phyloP scores from a whole-genome alignment of 345 rosid species.

The Linum usitatissimum region DNA sequence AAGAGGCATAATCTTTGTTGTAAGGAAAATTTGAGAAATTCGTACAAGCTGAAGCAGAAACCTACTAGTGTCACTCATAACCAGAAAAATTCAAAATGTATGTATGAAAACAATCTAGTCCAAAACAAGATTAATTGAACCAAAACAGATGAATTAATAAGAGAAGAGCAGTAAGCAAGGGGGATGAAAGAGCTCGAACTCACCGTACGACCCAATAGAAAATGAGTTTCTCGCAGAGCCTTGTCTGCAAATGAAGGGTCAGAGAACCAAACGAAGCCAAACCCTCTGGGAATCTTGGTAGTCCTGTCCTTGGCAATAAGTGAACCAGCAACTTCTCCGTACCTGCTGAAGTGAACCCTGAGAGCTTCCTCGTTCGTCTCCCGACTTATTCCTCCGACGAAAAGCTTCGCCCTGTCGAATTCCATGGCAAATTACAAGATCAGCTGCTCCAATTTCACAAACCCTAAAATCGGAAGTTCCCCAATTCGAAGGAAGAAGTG shows the following conservation, averaged over 20 bases:
- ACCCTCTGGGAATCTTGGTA: conserved; percentile 42
- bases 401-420: conserved; percentile 43
- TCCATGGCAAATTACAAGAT: conserved; percentile 32
- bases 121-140: too few species aligned
- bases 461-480: conserved; percentile 9
- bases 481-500: conserved; percentile 9
- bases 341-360: conserved; percentile 46
- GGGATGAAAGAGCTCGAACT: conserved; percentile 19
- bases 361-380: conserved; percentile 52
- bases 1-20: neutral
- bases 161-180: neutral
- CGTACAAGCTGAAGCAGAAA: too few species aligned
- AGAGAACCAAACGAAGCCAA: conserved; percentile 63
- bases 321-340: conserved; percentile 47
- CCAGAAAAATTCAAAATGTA: neutral
- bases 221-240: conserved; percentile 50
- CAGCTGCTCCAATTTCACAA: conserved; percentile 13
- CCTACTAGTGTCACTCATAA: neutral
- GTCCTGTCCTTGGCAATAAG: conserved; percentile 38
- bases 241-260: conserved; percentile 36
- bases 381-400: conserved; percentile 54
- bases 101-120: too few species aligned
- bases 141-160: too few species aligned
- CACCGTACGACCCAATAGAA: conserved; percentile 62
- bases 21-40: neutral